These are phyloP conservation scores for Aspergillus bertholletiae DNA, from an alignment of 495 filamentous ascomycete genomes.

Conservation along the genomic window DNA sequence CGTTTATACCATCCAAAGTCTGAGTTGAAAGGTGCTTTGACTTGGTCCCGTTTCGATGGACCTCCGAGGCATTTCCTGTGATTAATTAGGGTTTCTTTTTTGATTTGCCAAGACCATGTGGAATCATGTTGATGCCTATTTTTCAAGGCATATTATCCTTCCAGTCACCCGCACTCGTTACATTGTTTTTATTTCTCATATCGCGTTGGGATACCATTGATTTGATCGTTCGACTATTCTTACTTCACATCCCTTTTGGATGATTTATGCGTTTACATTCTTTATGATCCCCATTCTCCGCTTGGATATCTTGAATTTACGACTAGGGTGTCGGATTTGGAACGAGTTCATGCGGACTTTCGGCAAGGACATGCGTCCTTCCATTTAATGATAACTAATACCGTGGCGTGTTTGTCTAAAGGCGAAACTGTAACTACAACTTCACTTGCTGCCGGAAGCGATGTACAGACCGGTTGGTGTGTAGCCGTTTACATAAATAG, in stretches of 20 bases:
- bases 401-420: conserved; percentile 1
- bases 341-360: conserved; percentile 1
- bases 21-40: not conserved
- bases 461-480: not conserved
- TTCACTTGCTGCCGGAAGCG: not conserved
- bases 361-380: conserved; percentile 7
- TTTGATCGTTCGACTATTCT: conserved; percentile 10
- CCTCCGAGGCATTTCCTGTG: not conserved
- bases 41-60: not conserved
- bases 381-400: conserved; percentile 18
- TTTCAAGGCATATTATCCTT: not conserved
- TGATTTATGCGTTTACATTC: conserved; percentile 5
- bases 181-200: conserved; percentile 9
- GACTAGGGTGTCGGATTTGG: conserved; percentile 6
- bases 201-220: conserved; percentile 16
- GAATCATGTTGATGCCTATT: not conserved
- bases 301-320: conserved; percentile 1
- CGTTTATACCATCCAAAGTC: not conserved
- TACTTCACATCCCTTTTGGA: conserved; percentile 9
- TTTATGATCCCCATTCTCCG: conserved; percentile 5
- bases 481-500: conserved; percentile 1
- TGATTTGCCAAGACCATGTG: not conserved
- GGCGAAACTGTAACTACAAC: not conserved
- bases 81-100: not conserved
- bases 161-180: not conserved